phyloP scores from a whole-genome alignment of 768 basidiomycete species.

The Tremella yokohamensis region DNA sequence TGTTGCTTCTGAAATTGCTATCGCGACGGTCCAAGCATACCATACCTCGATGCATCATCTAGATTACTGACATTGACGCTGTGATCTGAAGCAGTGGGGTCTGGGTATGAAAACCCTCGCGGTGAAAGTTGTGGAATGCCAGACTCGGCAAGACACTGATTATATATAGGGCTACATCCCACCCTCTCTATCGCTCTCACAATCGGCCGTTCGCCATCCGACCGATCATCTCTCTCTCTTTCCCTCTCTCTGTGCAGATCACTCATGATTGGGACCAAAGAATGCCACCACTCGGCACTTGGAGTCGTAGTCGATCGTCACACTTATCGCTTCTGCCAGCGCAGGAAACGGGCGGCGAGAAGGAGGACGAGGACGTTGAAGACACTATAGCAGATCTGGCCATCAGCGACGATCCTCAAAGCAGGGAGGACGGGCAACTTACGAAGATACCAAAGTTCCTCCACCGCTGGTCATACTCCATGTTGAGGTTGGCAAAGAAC shows the following conservation, averaged over 20 bases:
- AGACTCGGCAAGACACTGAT: neutral
- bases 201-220: too few relatives aligned
- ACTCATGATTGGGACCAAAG: too few relatives aligned
- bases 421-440: conserved; percentile 6
- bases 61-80: too few relatives aligned
- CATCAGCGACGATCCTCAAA: neutral
- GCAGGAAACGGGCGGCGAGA: conserved; percentile 37
- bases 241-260: too few relatives aligned
- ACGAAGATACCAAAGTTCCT: conserved; percentile 41
- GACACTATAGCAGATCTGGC: conserved; percentile 29
- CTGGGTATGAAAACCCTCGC: too few relatives aligned
- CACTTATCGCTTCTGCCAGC: conserved; percentile 26
- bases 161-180: neutral
- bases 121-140: too few relatives aligned
- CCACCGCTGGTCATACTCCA: conserved; percentile 25
- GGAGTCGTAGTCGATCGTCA: too few relatives aligned
- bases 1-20: neutral
- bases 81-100: too few relatives aligned
- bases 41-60: too few relatives aligned
- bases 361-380: conserved; percentile 63
- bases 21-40: too few relatives aligned
- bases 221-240: too few relatives aligned
- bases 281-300: too few relatives aligned
- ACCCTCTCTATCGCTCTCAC: neutral
- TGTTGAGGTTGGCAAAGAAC: conserved; percentile 32